Percentiles rank a stretch among this genome's conserved stretches.
These are phyloP conservation scores for Xylaria curta DNA, from an alignment of 495 filamentous ascomycete genomes.

Conservation along the genomic window DNA sequence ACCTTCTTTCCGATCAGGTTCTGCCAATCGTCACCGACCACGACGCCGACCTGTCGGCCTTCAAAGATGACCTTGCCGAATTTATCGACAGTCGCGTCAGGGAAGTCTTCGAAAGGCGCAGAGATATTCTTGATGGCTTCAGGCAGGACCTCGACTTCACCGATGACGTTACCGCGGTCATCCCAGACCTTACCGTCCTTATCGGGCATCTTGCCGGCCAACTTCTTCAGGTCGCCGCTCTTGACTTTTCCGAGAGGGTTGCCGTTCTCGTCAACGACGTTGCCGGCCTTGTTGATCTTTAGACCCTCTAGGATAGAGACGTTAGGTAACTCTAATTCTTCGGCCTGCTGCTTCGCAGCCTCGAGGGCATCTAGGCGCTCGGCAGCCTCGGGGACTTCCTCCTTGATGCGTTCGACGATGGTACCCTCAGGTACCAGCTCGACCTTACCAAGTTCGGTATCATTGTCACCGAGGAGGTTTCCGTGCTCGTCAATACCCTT, in stretches of 20 bases:
- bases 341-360: conserved; percentile 68
- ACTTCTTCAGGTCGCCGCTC: conserved; percentile 70
- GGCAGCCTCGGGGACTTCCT: conserved; percentile 59
- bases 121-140: conserved; percentile 66
- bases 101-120: conserved; percentile 77
- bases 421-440: conserved; percentile 72
- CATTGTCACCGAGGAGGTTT: conserved; percentile 79
- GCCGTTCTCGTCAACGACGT: conserved; percentile 72
- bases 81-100: conserved; percentile 70
- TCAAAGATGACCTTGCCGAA: conserved; percentile 76
- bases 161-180: conserved; percentile 73
- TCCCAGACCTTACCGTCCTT: conserved; percentile 78
- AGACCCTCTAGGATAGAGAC: conserved; percentile 69
- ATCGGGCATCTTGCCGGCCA: conserved; percentile 71
- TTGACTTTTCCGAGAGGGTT: conserved; percentile 73
- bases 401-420: conserved; percentile 65
- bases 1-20: conserved; percentile 63
- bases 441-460: conserved; percentile 80
- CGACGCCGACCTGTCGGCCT: conserved; percentile 69
- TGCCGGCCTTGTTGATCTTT: conserved; percentile 79
- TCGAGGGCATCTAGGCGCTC: conserved; percentile 43
- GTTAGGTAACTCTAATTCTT: conserved; percentile 55
- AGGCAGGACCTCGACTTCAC: conserved; percentile 75
- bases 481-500: conserved; percentile 84
- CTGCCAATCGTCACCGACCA: conserved; percentile 71